Conservation (phyloP, 345 rosid genomes). For the Hirschfeldia incana region DNA sequence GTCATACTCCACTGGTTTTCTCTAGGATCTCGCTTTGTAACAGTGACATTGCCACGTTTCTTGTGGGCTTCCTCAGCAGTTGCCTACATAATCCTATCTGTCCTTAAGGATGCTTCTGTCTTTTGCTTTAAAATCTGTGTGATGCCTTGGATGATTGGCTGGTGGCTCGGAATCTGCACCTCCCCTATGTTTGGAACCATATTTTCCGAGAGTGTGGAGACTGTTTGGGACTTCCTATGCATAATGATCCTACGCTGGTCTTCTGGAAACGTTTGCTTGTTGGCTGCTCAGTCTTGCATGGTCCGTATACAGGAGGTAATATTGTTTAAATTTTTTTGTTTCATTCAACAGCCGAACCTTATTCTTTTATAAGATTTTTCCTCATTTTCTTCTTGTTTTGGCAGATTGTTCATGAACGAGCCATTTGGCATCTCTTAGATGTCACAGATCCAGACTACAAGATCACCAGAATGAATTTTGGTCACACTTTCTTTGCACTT, state of each 20-base stretch:
- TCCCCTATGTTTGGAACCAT: slow-evolving; percentile 13
- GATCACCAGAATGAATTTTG: slow-evolving; percentile 12
- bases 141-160: slow-evolving; percentile 31
- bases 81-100: not conserved
- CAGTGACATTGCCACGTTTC: not conserved
- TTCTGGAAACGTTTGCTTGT: not conserved
- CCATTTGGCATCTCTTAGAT: slow-evolving; percentile 29
- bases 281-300: not conserved
- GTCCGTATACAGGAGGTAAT: slow-evolving; percentile 13
- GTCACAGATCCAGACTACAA: slow-evolving; percentile 29
- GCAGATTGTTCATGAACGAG: slow-evolving; percentile 30
- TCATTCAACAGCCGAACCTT: not conserved
- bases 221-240: not conserved
- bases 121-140: slow-evolving; percentile 18
- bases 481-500: slow-evolving; percentile 21
- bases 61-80: not conserved
- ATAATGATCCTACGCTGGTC: not conserved
- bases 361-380: not conserved
- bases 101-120: not conserved
- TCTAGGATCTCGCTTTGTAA: not conserved
- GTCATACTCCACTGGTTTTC: not conserved
- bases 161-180: slow-evolving; percentile 18
- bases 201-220: not conserved
- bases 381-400: not conserved
- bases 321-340: not conserved